Evolutionary conservation across 805 yeast species (phyloP), one percentile per base, ranked within the genome.

Genomic region (Ogataea corticis): DNA sequence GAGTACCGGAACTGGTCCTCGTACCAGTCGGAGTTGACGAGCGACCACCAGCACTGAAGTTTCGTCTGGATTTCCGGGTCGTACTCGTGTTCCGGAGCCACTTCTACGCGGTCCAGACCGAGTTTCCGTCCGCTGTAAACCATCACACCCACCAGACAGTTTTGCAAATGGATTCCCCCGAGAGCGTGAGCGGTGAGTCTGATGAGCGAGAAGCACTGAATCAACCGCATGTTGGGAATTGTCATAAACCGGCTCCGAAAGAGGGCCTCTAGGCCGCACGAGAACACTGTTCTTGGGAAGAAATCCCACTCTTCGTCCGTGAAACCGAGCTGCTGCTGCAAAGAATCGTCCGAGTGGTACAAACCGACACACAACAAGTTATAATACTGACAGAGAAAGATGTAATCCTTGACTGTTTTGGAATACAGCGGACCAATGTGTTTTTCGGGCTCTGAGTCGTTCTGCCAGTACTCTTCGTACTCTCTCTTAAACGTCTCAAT

Each of bases 401-500:
- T 29, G 46, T 67, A 67, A 30, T 54, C 57, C 23, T 52, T 48
- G n/a, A 50, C 51, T 9, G 62, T 25, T 37, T 58, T 57, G 11
- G 57, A 52, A 28, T 62, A 62, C 17, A 44, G 25, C 12, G 57
- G 46, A 2, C 61, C 48, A 7, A 67, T 35, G 45, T 67, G 71
- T 28, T 57, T 58, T 13, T 51, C 58, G 3, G 17, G 28, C 33
- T 40, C 42, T 5, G 36, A 17, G 1, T 49, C 48, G 40, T 57
- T 50, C 3, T 38, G 33, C 68, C 70, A 67, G 41, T 59, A 63
- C 11, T 48, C 34, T 58, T 76, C 58, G 77, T 85, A 70, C 76
- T 87, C 62, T 82, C 79, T 58, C 83, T 88, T 25, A 75, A 86
- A 60, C 65, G 87, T 44, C 72, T 83, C 41, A 73, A 82, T 13